Conservation (phyloP, 495 filamentous ascomycete species). For the Pyrenula aspistea region DNA sequence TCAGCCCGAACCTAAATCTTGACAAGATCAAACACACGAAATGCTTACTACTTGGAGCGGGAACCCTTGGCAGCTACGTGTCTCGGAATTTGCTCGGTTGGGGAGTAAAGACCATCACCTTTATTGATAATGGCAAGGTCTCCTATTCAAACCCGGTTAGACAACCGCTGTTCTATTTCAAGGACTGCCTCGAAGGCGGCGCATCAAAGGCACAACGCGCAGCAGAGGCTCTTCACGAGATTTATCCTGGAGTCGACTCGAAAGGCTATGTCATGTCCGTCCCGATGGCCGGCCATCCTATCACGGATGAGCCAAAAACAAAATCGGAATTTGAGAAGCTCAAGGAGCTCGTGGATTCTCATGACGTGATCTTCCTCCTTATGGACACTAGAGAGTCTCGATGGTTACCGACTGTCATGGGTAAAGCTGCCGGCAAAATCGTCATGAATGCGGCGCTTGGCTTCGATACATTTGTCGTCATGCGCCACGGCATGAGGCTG, state of each 20-base stretch:
- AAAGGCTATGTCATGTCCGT: slow-evolving; percentile 70
- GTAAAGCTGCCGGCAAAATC: slow-evolving; percentile 81
- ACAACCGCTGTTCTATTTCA: slow-evolving; percentile 82
- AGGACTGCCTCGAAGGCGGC: slow-evolving; percentile 79
- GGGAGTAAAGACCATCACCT: slow-evolving; percentile 94
- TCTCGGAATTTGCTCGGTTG: slow-evolving; percentile 84
- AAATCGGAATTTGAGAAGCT: slow-evolving; percentile 65
- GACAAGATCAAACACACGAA: slow-evolving; percentile 82
- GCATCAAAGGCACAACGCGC: slow-evolving; percentile 74
- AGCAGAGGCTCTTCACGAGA: slow-evolving; percentile 67
- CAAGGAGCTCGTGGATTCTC: slow-evolving; percentile 62
- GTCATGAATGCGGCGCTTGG: slow-evolving; percentile 94
- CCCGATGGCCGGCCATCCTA: slow-evolving; percentile 89
- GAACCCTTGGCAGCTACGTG: slow-evolving; percentile 89
- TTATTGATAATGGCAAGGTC: slow-evolving; percentile 87
- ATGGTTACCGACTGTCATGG: slow-evolving; percentile 97
- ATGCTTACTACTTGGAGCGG: slow-evolving; percentile 88
- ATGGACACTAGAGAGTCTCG: slow-evolving; percentile 94
- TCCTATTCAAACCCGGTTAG: slow-evolving; percentile 97
- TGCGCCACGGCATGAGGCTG: slow-evolving; percentile 69
- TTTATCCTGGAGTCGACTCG: slow-evolving; percentile 82
- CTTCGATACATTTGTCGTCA: slow-evolving; percentile 93
- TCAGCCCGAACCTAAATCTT: slow-evolving; percentile 77
- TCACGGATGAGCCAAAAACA: slow-evolving; percentile 53
- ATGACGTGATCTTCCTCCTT: slow-evolving; percentile 87